Evolutionary conservation across 345 rosid species (phyloP).

Genomic region (Corchorus olitorius): DNA sequence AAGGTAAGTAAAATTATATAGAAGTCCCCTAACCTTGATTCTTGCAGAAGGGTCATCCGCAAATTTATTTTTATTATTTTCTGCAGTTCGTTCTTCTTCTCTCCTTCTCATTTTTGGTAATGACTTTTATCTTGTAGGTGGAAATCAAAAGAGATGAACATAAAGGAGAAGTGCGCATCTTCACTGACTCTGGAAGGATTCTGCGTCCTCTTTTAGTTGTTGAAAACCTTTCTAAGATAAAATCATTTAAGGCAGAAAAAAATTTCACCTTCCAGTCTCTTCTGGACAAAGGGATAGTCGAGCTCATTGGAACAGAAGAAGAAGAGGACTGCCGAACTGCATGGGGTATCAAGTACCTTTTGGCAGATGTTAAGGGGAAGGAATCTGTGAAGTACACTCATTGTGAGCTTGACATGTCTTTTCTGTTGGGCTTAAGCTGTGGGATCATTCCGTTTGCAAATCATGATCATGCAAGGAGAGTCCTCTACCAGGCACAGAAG

Average conservation of each 20-base stretch:
- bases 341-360: conserved; percentile 63
- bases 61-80: not conserved
- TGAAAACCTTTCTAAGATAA: conserved; percentile 56
- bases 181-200: conserved; percentile 85
- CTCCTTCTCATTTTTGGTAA: not conserved
- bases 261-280: conserved; percentile 52
- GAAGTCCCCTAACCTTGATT: not conserved
- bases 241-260: conserved; percentile 47
- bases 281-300: conserved; percentile 70
- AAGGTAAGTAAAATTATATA: not conserved
- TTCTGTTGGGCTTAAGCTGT: conserved; percentile 79
- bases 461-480: conserved; percentile 90
- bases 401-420: conserved; percentile 85
- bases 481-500: conserved; percentile 86
- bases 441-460: conserved; percentile 88
- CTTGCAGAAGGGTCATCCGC: not conserved
- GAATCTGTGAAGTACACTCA: conserved; percentile 54
- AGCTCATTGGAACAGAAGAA: conserved; percentile 82
- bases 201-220: conserved; percentile 88
- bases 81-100: conserved; percentile 10
- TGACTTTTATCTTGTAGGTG: conserved; percentile 47
- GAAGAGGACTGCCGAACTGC: conserved; percentile 86
- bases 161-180: conserved; percentile 73
- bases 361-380: conserved; percentile 40
- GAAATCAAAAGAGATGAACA: conserved; percentile 78